Base-by-base conservation (phyloP, 139 green algal genomes). In the Chlamydomonas asymmetrica region DNA sequence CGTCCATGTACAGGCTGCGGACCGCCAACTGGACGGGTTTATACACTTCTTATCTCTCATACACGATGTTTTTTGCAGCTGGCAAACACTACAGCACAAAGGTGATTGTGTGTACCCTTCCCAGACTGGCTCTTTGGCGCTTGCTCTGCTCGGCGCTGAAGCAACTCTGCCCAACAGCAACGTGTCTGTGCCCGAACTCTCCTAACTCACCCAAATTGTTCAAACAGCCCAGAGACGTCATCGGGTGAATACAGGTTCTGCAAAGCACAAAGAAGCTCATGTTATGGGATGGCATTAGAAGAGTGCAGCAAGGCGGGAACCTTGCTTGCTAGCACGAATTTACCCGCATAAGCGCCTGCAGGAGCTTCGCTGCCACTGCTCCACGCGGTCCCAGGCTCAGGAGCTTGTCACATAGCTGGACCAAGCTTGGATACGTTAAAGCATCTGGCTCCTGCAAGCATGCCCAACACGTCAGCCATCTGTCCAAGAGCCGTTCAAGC, bases 371-470 rank as follows among this genome's bases (percentile, higher is more conserved):
- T 0, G 70, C 76, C 25, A 82, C 34, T 9, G 13, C 13, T 10
- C 13, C 38, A 37, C 74, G 43, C 0, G 70, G 70, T 34, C 78
- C 63, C 23, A 61, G 23, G 1, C 18, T 39, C 27, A 32, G 29
- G 31, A 84, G 62, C 41, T 75, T 80, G 8, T 39, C 22, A 60
- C 66, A 84, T 27, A 80, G 73, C 39, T 52, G 52, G 1, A n/a
- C 27, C 43, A 78, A 50, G 10, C 60, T 49, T 23, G 68, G 49
- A 52, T 74, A 80, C 22, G 59, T 37, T 0, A 43, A 39, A 41
- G 45, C 75, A 54, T 71, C 57, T 8, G 57, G 63, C 35, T 75
- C 70, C 72, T 73, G 45, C 22, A 39, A 13, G 6, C 20, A 25
- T 63, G 49, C 10, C 10, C 23, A 35, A 52, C 16, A 41, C 9